A percentile compares a stretch with the other conserved stretches of the same genome.
These are phyloP conservation scores for Solanum paucissectum DNA, from an alignment of 257 asterid species.

Conservation along the genomic window DNA sequence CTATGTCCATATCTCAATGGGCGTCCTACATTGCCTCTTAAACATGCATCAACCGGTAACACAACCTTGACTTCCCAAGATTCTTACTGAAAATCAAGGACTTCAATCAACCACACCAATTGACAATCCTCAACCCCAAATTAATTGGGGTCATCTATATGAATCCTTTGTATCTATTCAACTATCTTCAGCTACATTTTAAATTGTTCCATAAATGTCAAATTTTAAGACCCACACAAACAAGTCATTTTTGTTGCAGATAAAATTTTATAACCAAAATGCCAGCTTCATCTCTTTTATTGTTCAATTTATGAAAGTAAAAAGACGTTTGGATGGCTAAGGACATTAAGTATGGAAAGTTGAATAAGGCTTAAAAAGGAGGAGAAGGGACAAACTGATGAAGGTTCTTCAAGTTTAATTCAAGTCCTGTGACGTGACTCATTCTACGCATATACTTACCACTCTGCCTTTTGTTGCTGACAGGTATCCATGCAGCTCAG, in stretches of 20 bases:
- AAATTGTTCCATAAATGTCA: neutral
- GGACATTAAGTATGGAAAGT: neutral
- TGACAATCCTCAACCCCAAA: neutral
- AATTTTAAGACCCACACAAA: neutral
- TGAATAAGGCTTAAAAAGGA: neutral
- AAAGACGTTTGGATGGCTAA: neutral
- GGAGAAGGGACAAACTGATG: neutral
- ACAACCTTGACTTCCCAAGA: neutral
- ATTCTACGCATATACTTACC: constrained; percentile 35
- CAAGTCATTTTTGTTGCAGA: neutral
- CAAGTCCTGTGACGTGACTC: neutral
- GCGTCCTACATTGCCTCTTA: neutral
- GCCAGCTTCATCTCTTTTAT: neutral
- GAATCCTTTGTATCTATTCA: neutral
- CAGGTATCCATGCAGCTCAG: constrained; percentile 86
- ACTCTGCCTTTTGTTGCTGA: constrained; percentile 84
- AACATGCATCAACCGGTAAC: neutral
- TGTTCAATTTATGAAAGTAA: neutral
- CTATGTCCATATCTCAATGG: neutral
- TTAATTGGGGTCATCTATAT: neutral
- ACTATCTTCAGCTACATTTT: neutral
- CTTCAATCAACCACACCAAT: neutral
- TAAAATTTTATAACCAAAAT: neutral
- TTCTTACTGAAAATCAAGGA: neutral
- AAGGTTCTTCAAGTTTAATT: neutral